Percentiles rank a stretch among this genome's conserved stretches.
Evolutionary conservation across 768 basidiomycete species (phyloP).

Genomic region (Boletus subcaerulescens): DNA sequence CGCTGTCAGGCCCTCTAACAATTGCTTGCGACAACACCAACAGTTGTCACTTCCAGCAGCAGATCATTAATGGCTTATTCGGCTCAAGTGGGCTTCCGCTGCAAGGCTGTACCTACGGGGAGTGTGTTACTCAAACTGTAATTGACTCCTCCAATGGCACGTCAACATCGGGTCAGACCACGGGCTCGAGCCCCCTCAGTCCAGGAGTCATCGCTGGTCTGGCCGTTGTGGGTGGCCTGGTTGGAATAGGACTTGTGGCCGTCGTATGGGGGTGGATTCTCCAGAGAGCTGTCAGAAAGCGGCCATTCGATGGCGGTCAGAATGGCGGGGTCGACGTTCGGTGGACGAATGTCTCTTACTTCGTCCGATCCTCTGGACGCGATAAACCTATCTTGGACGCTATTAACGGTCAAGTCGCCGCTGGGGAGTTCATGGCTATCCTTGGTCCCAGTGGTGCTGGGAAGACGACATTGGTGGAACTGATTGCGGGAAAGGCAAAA

Average conservation of each 20-base stretch:
- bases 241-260: conserved; percentile 55
- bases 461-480: conserved; percentile 89
- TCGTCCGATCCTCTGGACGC: conserved; percentile 40
- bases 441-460: conserved; percentile 93
- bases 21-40: conserved; percentile 65
- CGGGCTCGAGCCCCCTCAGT: conserved; percentile 48
- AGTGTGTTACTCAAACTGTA: conserved; percentile 81
- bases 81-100: conserved; percentile 71
- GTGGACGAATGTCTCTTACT: conserved; percentile 70
- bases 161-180: conserved; percentile 26
- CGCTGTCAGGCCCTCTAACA: conserved; percentile 58
- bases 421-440: conserved; percentile 88
- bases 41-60: conserved; percentile 77
- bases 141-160: conserved; percentile 55
- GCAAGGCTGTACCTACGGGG: conserved; percentile 76
- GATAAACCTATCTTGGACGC: conserved; percentile 66
- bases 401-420: conserved; percentile 64
- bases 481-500: conserved; percentile 83
- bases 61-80: conserved; percentile 62
- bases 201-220: conserved; percentile 90
- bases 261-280: conserved; percentile 58
- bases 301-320: conserved; percentile 35
- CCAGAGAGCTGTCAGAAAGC: conserved; percentile 61
- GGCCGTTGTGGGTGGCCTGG: conserved; percentile 72
- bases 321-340: conserved; percentile 58